Conservation (phyloP, 2,329 filamentous ascomycete species). For the Didymella lethalis region DNA sequence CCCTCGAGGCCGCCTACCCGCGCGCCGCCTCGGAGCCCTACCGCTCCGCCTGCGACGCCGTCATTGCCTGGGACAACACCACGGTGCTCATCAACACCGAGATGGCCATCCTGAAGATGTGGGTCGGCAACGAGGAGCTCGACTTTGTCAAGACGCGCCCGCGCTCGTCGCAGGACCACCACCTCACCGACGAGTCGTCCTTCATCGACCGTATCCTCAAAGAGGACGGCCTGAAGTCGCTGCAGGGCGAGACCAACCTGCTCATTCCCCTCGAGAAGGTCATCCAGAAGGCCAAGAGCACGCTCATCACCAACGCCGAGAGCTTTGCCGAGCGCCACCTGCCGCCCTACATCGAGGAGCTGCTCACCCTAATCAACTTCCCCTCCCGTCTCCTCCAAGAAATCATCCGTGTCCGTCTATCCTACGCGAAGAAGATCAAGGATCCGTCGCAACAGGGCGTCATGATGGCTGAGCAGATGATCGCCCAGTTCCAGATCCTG, state of each 20-base stretch:
- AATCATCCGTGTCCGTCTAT: conserved; percentile 89
- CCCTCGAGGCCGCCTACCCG: conserved; percentile 78
- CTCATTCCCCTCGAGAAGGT: conserved; percentile 82
- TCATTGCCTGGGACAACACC: conserved; percentile 96
- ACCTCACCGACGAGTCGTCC: conserved; percentile 86
- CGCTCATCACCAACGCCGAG: conserved; percentile 84
- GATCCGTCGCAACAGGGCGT: conserved; percentile 90
- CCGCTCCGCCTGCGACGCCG: conserved; percentile 82
- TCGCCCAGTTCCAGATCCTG: conserved; percentile 91
- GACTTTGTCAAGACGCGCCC: conserved; percentile 83
- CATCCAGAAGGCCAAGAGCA: conserved; percentile 92
- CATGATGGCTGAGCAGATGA: conserved; percentile 98
- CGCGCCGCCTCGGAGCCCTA: conserved; percentile 79
- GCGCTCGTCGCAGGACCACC: conserved; percentile 72
- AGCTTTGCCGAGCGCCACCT: conserved; percentile 88
- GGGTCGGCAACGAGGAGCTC: conserved; percentile 95
- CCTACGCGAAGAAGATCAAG: conserved; percentile 93
- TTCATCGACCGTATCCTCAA: conserved; percentile 96
- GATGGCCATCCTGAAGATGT: conserved; percentile 86
- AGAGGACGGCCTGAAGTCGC: conserved; percentile 89
- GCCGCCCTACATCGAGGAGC: conserved; percentile 94
- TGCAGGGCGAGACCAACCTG: conserved; percentile 87
- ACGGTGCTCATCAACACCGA: conserved; percentile 96
- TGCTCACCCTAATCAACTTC: conserved; percentile 96
- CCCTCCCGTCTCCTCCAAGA: conserved; percentile 95